These are phyloP conservation scores for Dianthus caryophyllus DNA, from an alignment of 148 eudicot species.

Conservation along the genomic window DNA sequence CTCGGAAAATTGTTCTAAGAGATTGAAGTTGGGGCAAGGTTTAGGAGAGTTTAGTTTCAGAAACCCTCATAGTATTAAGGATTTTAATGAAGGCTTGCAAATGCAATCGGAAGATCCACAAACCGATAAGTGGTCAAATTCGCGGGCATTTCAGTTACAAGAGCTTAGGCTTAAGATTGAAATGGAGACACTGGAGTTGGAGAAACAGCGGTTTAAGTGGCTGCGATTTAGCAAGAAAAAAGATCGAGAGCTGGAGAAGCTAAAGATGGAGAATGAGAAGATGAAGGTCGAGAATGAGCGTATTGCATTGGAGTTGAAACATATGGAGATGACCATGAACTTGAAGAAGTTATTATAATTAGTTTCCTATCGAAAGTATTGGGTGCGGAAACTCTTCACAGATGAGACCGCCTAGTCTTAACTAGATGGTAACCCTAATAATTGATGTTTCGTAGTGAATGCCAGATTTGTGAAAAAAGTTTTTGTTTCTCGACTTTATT, in stretches of 20 bases:
- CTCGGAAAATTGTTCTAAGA: conserved; percentile 8
- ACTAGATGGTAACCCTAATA: conserved; percentile 9
- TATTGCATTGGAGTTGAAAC: conserved; percentile 66
- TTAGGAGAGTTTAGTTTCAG: conserved; percentile 30
- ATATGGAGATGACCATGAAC: conserved; percentile 44
- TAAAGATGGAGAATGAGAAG: conserved; percentile 59
- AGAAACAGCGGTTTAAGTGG: conserved; percentile 74
- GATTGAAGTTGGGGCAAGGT: conserved; percentile 46
- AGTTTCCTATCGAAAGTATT: not conserved
- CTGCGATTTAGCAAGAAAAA: conserved; percentile 56
- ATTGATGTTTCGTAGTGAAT: not conserved
- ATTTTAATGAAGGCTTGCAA: conserved; percentile 36
- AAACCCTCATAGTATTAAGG: conserved; percentile 30
- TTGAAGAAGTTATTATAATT: conserved; percentile 19
- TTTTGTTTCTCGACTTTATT: too few relatives aligned
- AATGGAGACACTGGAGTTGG: conserved; percentile 56
- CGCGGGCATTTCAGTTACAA: conserved; percentile 46
- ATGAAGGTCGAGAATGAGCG: conserved; percentile 76
- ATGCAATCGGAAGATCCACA: conserved; percentile 23
- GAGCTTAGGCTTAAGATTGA: conserved; percentile 60
- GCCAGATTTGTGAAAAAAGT: too few relatives aligned
- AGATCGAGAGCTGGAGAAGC: conserved; percentile 60
- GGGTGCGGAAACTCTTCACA: too few relatives aligned
- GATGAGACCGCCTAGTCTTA: not conserved
- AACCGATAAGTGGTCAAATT: conserved; percentile 36